Conservation (phyloP, 1,284 basidiomycete species). For the Trichosporon faecale region DNA sequence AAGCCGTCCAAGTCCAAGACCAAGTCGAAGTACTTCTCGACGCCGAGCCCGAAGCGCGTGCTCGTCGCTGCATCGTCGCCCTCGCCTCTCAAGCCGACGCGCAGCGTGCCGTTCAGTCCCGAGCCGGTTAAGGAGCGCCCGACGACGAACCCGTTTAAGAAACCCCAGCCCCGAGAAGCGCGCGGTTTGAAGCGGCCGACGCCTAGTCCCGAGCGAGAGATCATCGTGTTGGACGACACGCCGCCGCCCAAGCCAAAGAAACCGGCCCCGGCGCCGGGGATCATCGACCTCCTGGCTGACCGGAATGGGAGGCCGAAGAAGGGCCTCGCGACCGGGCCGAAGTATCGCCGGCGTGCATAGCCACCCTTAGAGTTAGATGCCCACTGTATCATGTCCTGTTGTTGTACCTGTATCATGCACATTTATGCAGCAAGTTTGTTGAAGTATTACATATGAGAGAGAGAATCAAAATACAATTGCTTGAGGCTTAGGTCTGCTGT, state of each 20-base stretch:
- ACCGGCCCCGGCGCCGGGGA: background rate
- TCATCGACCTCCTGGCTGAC: conserved; percentile 25
- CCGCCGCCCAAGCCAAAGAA: conserved; percentile 16
- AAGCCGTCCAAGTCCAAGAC: conserved; percentile 13
- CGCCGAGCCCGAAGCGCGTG: background rate
- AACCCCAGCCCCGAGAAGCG: background rate
- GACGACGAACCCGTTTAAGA: background rate
- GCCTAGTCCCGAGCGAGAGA: background rate
- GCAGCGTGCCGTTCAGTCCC: background rate
- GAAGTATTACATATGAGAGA: background rate
- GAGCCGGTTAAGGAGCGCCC: background rate
- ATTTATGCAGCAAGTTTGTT: background rate
- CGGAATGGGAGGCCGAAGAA: conserved; percentile 35
- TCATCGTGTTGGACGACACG: conserved; percentile 7
- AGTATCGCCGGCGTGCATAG: conserved; percentile 27
- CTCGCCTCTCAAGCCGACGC: background rate
- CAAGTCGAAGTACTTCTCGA: conserved; percentile 14
- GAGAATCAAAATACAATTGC: background rate
- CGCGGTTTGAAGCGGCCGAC: background rate
- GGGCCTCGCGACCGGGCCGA: conserved; percentile 30
- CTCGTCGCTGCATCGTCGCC: conserved; percentile 10
- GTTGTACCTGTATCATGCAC: conserved; percentile 2
- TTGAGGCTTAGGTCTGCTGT: background rate
- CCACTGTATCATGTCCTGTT: background rate
- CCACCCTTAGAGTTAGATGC: no score